phyloP scores from a whole-genome alignment of 345 rosid species.

The Eucalyptus lansdowneana region DNA sequence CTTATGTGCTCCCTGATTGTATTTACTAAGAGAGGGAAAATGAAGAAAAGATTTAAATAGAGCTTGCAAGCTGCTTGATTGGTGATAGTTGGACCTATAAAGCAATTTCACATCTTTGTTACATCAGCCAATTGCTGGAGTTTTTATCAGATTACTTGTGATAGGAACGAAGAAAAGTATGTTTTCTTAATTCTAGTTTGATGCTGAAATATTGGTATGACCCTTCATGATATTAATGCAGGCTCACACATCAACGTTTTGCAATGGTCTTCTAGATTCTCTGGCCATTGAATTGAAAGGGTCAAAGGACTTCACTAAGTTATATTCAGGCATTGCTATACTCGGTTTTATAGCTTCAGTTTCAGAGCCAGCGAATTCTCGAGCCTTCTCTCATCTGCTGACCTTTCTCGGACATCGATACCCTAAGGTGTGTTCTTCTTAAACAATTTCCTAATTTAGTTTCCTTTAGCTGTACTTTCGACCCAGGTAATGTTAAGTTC shows the following conservation, averaged over 20 bases:
- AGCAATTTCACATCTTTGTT: neutral
- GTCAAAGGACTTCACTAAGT: constrained; percentile 65
- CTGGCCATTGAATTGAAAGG: constrained; percentile 57
- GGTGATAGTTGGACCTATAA: neutral
- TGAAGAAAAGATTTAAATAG: neutral
- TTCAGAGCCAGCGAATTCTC: constrained; percentile 31
- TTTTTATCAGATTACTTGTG: neutral
- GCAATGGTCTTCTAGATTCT: constrained; percentile 51
- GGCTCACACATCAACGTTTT: constrained; percentile 43
- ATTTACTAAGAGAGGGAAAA: neutral
- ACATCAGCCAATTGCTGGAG: neutral
- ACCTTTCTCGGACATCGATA: constrained; percentile 63
- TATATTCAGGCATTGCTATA: constrained; percentile 56
- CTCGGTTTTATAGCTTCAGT: constrained; percentile 70
- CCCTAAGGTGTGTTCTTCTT: constrained; percentile 49
- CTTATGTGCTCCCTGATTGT: neutral
- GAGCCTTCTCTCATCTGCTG: constrained; percentile 58
- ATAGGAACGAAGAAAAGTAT: neutral
- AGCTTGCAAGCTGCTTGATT: neutral
- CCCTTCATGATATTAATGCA: constrained; percentile 3
- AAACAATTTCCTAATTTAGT: neutral
- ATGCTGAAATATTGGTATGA: neutral
- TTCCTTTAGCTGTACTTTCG: neutral
- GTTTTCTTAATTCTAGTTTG: neutral
- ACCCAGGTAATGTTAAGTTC: neutral